A percentile compares a stretch with the other conserved stretches of the same genome.
Conservation (phyloP, 78 protist genomes). For the Isochrysis galbana region DNA sequence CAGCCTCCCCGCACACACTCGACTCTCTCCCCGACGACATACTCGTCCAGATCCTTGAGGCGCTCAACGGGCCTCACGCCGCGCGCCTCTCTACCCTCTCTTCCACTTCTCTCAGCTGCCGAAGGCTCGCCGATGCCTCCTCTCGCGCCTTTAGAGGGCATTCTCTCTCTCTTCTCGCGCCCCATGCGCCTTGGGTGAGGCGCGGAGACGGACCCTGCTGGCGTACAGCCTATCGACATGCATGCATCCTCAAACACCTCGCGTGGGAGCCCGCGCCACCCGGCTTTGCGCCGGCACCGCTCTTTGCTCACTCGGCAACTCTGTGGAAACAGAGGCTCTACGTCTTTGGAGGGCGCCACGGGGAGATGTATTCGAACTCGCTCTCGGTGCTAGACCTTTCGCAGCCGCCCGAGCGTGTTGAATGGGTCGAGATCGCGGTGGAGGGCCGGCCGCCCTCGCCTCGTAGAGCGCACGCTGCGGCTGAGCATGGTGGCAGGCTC, state of each 20-base stretch:
- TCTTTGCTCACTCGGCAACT: background rate
- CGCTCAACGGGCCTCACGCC: background rate
- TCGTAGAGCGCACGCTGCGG: background rate
- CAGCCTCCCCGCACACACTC: background rate
- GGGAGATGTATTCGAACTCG: background rate
- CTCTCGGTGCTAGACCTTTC: background rate
- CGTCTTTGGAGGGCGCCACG: background rate
- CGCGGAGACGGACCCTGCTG: background rate
- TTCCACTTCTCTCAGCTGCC: background rate
- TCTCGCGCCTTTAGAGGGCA: background rate
- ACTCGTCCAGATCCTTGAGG: background rate
- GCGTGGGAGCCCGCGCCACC: background rate
- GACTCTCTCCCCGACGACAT: background rate
- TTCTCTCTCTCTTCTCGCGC: background rate
- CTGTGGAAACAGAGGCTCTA: background rate
- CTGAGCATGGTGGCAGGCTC: background rate
- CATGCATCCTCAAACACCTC: background rate
- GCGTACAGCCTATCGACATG: background rate
- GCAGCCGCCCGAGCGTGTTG: background rate
- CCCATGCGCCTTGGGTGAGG: background rate
- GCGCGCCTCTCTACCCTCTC: background rate
- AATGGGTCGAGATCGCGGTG: background rate
- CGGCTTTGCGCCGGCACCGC: background rate
- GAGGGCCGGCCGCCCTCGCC: background rate
- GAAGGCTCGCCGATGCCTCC: background rate